phyloP scores from a whole-genome alignment of 148 eudicot genomes.

The Drosera capensis region DNA sequence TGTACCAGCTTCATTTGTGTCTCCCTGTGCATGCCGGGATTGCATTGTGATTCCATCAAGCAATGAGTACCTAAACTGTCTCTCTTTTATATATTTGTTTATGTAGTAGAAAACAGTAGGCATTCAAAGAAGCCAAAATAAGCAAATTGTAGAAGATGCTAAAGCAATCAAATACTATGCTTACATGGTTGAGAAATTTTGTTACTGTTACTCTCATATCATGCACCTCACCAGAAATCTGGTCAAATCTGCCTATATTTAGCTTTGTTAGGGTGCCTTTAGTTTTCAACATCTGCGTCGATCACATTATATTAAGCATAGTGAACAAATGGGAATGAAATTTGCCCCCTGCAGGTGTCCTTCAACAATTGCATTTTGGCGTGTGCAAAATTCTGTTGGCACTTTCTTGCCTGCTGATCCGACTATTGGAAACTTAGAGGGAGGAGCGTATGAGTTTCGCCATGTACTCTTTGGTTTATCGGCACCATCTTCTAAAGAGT shows the following conservation, averaged over 20 bases:
- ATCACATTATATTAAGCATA: too few relatives aligned
- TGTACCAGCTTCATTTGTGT: conserved; percentile 58
- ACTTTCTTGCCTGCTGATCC: conserved; percentile 79
- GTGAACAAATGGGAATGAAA: not conserved
- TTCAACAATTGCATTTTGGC: conserved; percentile 60
- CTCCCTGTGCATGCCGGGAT: conserved; percentile 73
- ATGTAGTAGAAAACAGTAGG: not conserved
- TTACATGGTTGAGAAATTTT: too few relatives aligned
- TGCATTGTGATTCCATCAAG: conserved; percentile 38
- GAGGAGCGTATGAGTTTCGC: conserved; percentile 75
- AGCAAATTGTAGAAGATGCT: too few relatives aligned
- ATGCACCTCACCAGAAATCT: too few relatives aligned
- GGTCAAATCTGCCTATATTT: too few relatives aligned
- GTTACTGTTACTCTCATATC: too few relatives aligned
- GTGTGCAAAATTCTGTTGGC: conserved; percentile 78
- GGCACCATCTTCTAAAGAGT: conserved; percentile 23
- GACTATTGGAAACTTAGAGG: conserved; percentile 26
- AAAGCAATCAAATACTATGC: too few relatives aligned
- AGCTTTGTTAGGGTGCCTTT: not conserved
- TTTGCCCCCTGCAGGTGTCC: conserved; percentile 22
- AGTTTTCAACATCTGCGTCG: too few relatives aligned
- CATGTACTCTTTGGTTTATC: conserved; percentile 44
- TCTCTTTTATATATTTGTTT: not conserved
- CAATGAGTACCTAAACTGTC: conserved; percentile 33
- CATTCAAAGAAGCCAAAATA: not conserved